phyloP scores from a whole-genome alignment of 2,329 filamentous ascomycete genomes.

The Beauveria medogensis region DNA sequence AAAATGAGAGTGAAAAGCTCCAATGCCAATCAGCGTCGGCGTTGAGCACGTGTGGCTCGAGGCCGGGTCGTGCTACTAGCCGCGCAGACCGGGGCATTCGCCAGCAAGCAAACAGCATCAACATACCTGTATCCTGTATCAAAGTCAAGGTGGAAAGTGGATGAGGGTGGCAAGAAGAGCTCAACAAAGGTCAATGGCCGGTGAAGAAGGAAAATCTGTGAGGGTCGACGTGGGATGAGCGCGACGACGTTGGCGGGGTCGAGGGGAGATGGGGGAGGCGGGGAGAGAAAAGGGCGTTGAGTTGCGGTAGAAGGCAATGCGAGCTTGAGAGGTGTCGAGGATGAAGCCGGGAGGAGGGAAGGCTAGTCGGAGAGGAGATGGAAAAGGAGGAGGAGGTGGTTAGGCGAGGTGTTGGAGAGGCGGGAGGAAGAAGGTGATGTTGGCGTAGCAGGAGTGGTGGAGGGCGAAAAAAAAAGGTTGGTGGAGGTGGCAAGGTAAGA shows the following conservation, averaged over 20 bases:
- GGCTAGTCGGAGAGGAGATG: constrained; percentile 13
- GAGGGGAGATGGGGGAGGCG: constrained; percentile 16
- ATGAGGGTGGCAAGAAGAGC: neutral
- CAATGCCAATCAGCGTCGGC: neutral
- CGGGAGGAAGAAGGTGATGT: constrained; percentile 18
- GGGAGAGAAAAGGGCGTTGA: constrained; percentile 14
- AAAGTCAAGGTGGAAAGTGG: neutral
- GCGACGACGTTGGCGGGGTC: constrained; percentile 18
- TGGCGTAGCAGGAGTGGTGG: constrained; percentile 18
- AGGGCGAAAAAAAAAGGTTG: constrained; percentile 17
- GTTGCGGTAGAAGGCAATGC: constrained; percentile 13
- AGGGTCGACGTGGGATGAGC: constrained; percentile 9
- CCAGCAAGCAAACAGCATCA: neutral
- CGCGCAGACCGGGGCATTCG: neutral
- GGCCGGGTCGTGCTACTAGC: neutral
- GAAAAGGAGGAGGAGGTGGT: constrained; percentile 14
- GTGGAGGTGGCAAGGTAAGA: constrained; percentile 18
- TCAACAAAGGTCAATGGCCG: constrained; percentile 21
- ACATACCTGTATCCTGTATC: constrained; percentile 8
- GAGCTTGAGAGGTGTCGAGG: constrained; percentile 7
- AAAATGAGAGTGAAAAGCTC: neutral
- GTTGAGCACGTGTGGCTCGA: constrained; percentile 8
- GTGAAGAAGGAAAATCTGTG: constrained; percentile 3
- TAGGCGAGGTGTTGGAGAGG: constrained; percentile 17
- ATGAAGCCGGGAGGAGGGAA: constrained; percentile 16